Conservation (phyloP, 2,329 filamentous ascomycete genomes). For the Colletotrichum orchidophilum region DNA sequence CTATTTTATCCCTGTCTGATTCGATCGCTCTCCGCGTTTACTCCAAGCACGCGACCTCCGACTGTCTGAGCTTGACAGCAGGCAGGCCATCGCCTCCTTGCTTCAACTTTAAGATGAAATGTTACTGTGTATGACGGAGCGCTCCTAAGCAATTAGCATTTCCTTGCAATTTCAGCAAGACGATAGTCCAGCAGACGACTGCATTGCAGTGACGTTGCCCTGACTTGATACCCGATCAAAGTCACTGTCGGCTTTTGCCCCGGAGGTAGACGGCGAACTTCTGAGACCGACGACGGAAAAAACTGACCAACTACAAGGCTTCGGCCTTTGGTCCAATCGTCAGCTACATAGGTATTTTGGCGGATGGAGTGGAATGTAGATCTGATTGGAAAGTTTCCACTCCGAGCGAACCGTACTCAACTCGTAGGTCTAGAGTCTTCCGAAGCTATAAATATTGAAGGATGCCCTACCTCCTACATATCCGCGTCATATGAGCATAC, state of each 20-base stretch:
- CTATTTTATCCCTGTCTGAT: conserved; percentile 4
- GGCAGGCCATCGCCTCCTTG: background rate
- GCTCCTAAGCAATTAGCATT: background rate
- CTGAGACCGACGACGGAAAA: background rate
- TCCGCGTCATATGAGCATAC: background rate
- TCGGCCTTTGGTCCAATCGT: background rate
- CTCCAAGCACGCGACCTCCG: background rate
- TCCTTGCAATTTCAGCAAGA: background rate
- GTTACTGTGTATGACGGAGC: background rate
- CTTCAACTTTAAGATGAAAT: background rate
- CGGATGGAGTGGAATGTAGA: background rate
- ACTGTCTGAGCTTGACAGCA: background rate
- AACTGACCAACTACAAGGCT: background rate
- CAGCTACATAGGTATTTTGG: background rate
- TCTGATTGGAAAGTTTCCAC: background rate
- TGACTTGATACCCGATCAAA: background rate
- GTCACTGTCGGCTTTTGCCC: background rate
- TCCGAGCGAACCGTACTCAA: background rate
- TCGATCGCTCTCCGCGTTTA: background rate
- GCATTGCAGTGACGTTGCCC: background rate
- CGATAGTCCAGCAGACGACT: background rate
- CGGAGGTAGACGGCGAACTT: background rate
- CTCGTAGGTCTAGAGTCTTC: background rate
- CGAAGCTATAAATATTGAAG: background rate
- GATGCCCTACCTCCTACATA: background rate